Conservation (phyloP, 2,329 filamentous ascomycete genomes). For the Paecilomyces variotii region DNA sequence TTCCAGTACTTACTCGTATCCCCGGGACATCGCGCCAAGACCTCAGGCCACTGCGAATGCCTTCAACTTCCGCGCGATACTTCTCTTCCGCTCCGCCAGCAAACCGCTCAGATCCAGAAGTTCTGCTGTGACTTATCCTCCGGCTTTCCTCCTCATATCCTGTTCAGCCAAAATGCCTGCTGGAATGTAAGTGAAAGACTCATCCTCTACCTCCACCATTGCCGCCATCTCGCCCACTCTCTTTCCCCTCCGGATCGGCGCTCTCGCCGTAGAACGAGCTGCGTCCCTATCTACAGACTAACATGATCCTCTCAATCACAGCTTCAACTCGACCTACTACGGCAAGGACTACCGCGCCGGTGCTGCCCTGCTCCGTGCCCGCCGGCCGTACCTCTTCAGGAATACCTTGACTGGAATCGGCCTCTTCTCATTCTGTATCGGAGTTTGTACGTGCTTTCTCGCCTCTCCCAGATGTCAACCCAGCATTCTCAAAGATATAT, state of each 20-base stretch:
- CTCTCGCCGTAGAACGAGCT: neutral
- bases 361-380: constrained; percentile 80
- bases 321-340: constrained; percentile 79
- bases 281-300: neutral
- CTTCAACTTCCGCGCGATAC: neutral
- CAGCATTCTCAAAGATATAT: too few relatives aligned
- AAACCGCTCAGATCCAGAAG: neutral
- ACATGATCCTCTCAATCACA: constrained; percentile 16
- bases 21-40: neutral
- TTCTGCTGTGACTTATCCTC: constrained; percentile 1
- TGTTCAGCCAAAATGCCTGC: constrained; percentile 11
- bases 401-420: constrained; percentile 75
- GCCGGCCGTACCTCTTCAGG: constrained; percentile 84
- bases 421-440: constrained; percentile 66
- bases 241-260: neutral
- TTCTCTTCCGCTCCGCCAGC: neutral
- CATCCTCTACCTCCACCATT: neutral
- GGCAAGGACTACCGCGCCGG: constrained; percentile 78
- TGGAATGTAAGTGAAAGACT: constrained; percentile 13
- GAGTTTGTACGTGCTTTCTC: constrained; percentile 67
- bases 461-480: neutral
- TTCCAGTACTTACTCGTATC: neutral
- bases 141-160: neutral
- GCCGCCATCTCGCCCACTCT: constrained; percentile 1
- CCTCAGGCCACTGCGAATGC: neutral